Conservation (phyloP, 1,284 basidiomycete genomes). For the Marasmius fiardii region DNA sequence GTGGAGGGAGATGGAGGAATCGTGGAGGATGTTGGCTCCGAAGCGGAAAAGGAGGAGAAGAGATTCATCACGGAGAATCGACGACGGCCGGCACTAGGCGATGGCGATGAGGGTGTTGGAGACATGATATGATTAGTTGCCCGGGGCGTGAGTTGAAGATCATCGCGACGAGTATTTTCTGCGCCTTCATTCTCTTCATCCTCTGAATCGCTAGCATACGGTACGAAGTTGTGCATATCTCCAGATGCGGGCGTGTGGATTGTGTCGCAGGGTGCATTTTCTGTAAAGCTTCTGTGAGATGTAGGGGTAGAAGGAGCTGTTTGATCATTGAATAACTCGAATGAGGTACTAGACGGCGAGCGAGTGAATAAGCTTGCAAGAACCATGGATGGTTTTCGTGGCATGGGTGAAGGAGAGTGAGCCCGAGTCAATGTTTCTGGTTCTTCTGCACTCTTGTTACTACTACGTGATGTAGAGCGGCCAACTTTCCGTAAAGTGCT, state of each 20-base stretch:
- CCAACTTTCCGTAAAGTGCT: constrained; percentile 57
- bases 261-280: not conserved
- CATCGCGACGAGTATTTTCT: not conserved
- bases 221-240: constrained; percentile 12
- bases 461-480: constrained; percentile 31
- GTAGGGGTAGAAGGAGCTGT: not conserved
- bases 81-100: constrained; percentile 4
- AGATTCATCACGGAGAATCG: constrained; percentile 17
- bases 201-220: constrained; percentile 6
- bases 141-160: constrained; percentile 6
- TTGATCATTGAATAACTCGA: constrained; percentile 6
- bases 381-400: constrained; percentile 31
- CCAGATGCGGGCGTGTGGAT: constrained; percentile 8
- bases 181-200: constrained; percentile 8
- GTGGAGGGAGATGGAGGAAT: constrained; percentile 2
- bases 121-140: constrained; percentile 2
- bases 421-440: constrained; percentile 21
- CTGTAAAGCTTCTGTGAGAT: not conserved
- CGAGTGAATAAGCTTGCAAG: constrained; percentile 34
- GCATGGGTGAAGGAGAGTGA: constrained; percentile 19
- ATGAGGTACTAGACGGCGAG: constrained; percentile 16
- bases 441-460: constrained; percentile 30
- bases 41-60: constrained; percentile 10
- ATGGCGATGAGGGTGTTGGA: constrained; percentile 6
- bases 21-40: not conserved